A percentile compares a stretch with the other conserved stretches of the same genome.
phyloP scores from a whole-genome alignment of 2,329 filamentous ascomycete species.

The Incumbomyces delicatus region DNA sequence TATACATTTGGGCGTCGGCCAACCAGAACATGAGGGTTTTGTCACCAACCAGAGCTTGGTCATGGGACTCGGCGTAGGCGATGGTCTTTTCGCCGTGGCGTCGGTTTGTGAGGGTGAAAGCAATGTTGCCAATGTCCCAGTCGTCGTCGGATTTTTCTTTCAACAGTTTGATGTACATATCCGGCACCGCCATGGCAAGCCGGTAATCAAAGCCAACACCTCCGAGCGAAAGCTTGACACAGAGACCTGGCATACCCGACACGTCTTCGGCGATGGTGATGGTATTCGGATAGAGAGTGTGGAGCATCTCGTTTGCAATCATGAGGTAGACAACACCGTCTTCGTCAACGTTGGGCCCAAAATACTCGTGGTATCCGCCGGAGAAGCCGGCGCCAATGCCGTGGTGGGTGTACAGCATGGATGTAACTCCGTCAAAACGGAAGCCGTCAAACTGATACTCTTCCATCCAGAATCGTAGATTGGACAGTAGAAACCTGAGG shows the following conservation, averaged over 20 bases:
- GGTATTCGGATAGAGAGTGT: constrained; percentile 72
- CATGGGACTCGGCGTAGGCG: constrained; percentile 92
- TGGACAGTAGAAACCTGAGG: constrained; percentile 87
- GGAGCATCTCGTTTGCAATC: constrained; percentile 92
- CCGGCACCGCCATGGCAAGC: constrained; percentile 92
- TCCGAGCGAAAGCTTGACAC: constrained; percentile 71
- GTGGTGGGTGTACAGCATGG: constrained; percentile 94
- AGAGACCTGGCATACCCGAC: constrained; percentile 96
- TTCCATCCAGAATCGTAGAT: constrained; percentile 98
- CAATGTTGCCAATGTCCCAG: constrained; percentile 81
- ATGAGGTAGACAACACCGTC: constrained; percentile 93
- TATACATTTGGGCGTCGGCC: constrained; percentile 94
- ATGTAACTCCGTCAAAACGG: constrained; percentile 94
- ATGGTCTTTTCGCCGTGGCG: constrained; percentile 97
- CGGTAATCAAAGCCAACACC: constrained; percentile 96
- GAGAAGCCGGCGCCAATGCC: constrained; percentile 98
- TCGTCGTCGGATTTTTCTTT: constrained; percentile 86
- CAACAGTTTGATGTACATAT: constrained; percentile 98
- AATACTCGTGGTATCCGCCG: constrained; percentile 97
- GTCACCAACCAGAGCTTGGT: constrained; percentile 94
- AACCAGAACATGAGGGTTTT: constrained; percentile 98
- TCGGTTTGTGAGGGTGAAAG: constrained; percentile 81
- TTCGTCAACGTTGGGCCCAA: constrained; percentile 77
- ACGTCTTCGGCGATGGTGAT: constrained; percentile 97
- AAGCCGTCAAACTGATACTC: constrained; percentile 96